Base-by-base conservation (phyloP, 148 eudicot species). In the Rhododendron ferrugineum region DNA sequence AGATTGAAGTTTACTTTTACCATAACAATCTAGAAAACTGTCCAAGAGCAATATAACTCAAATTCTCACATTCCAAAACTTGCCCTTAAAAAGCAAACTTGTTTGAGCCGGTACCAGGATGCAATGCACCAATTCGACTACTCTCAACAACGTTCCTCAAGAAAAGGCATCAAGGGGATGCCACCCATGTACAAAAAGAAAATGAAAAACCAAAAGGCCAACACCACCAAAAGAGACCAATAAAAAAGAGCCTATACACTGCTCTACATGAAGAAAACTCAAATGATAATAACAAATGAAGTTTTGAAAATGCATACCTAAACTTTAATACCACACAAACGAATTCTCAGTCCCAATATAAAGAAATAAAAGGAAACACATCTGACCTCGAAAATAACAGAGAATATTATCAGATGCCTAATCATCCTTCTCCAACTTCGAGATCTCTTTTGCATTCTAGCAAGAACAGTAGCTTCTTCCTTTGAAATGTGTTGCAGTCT, bases 401-500 rank as follows among this genome's bases (percentile, higher is more conserved):
- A 91, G 82, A 93, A 88, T 40, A 93, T 72, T 64, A 95, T 92
- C 81, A 95, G 87, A 87, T 91, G 87, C 79, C 93, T 91, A 52
- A 85, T 87, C 86, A 89, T 88, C 82, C 89, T 91, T 72, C 96
- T 91, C 91, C 90, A 92, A 80, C 89, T 92, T 81, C 84, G 88
- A 75, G 97, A 89, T 88, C 98, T 90, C 90, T 86, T 90, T 82
- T 91, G 89, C 89, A 94, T 93, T 88, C 96, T 90, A 83, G 88
- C 86, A 36, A 93, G 86, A 88, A 94, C 86, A 86, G 90, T 49
- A 78, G 92, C 90, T 85, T 95, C 98, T 84, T 94, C 96, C 88
- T 92, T 95, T 11, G 96, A 91, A 79, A 95, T 91, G 58, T 93
- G 87, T 85, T 94, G 89, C 88, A 95, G 80, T 87, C 96, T 92